Evolutionary conservation across 2,329 filamentous ascomycete species (phyloP).

Genomic region (Sporothrix schenckii): DNA sequence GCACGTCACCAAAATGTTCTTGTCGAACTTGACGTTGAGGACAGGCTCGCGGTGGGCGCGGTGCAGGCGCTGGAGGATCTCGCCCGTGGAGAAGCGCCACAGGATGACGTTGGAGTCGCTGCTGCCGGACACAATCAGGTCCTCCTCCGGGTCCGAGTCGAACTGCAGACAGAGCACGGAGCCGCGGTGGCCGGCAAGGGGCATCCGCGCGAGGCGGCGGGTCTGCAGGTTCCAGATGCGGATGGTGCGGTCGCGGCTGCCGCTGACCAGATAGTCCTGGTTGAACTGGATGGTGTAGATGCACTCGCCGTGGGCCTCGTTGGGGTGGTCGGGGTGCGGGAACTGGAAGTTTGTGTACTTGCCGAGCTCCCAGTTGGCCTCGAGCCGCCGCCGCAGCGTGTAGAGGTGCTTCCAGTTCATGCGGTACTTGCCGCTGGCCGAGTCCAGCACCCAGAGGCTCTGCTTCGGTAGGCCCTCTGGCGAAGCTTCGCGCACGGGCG

Average conservation of each 20-base stretch:
- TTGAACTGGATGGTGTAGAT: slow-evolving; percentile 95
- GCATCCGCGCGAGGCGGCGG: slow-evolving; percentile 72
- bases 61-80: slow-evolving; percentile 73
- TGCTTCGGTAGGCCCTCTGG: slow-evolving; percentile 46
- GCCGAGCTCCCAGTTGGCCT: slow-evolving; percentile 88
- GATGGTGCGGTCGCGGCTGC: slow-evolving; percentile 84
- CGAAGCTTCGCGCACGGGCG: background rate
- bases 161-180: slow-evolving; percentile 96
- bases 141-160: slow-evolving; percentile 82
- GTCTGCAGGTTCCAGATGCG: slow-evolving; percentile 89
- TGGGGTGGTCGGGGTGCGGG: slow-evolving; percentile 76
- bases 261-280: slow-evolving; percentile 83
- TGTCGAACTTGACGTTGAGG: slow-evolving; percentile 89
- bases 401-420: slow-evolving; percentile 95
- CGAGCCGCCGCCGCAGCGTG: slow-evolving; percentile 79
- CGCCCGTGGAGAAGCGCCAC: slow-evolving; percentile 90
- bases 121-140: slow-evolving; percentile 92
- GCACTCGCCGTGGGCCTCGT: slow-evolving; percentile 87
- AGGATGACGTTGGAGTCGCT: slow-evolving; percentile 89
- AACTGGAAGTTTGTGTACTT: slow-evolving; percentile 85
- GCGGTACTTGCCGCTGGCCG: slow-evolving; percentile 55
- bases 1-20: slow-evolving; percentile 88
- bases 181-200: slow-evolving; percentile 74
- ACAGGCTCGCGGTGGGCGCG: slow-evolving; percentile 88
- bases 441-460: slow-evolving; percentile 57